phyloP scores from a whole-genome alignment of 2,329 filamentous ascomycete species.

The Conoideocrella luteorostrata region DNA sequence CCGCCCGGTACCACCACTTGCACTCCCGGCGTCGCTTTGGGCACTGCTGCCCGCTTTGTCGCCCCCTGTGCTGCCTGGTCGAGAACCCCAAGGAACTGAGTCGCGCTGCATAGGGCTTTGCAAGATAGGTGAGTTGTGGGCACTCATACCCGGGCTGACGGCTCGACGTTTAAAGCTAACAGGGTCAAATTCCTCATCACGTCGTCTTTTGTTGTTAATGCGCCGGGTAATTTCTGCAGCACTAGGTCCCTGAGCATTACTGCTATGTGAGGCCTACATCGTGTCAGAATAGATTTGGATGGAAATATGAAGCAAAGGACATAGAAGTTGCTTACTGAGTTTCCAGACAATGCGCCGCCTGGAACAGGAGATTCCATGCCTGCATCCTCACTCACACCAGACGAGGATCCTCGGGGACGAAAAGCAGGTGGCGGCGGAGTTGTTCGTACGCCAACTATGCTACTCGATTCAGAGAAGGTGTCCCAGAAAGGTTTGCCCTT shows the following conservation, averaged over 20 bases:
- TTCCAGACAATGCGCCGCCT: slow-evolving; percentile 28
- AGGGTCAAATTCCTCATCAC: slow-evolving; percentile 87
- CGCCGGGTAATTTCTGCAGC: slow-evolving; percentile 72
- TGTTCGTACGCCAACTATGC: slow-evolving; percentile 40
- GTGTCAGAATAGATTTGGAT: neutral
- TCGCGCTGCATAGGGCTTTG: slow-evolving; percentile 78
- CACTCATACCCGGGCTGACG: slow-evolving; percentile 85
- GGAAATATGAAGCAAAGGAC: neutral
- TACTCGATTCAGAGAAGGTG: slow-evolving; percentile 63
- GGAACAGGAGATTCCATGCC: slow-evolving; percentile 63
- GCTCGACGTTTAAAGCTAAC: slow-evolving; percentile 84
- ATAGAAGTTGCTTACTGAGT: slow-evolving; percentile 14
- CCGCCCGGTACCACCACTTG: slow-evolving; percentile 33
- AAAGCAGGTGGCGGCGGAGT: slow-evolving; percentile 63
- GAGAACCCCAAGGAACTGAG: slow-evolving; percentile 63
- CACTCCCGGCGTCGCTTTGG: slow-evolving; percentile 43
- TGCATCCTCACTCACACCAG: slow-evolving; percentile 61
- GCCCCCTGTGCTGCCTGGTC: slow-evolving; percentile 56
- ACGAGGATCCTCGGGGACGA: slow-evolving; percentile 53
- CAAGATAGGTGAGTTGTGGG: slow-evolving; percentile 81
- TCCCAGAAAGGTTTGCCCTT: slow-evolving; percentile 69
- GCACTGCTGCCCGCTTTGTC: slow-evolving; percentile 46
- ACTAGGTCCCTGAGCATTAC: slow-evolving; percentile 45
- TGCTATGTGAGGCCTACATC: slow-evolving; percentile 19
- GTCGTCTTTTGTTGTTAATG: slow-evolving; percentile 73